phyloP scores from a whole-genome alignment of 2,329 filamentous ascomycete species.

The Hymenoscyphus occultus region DNA sequence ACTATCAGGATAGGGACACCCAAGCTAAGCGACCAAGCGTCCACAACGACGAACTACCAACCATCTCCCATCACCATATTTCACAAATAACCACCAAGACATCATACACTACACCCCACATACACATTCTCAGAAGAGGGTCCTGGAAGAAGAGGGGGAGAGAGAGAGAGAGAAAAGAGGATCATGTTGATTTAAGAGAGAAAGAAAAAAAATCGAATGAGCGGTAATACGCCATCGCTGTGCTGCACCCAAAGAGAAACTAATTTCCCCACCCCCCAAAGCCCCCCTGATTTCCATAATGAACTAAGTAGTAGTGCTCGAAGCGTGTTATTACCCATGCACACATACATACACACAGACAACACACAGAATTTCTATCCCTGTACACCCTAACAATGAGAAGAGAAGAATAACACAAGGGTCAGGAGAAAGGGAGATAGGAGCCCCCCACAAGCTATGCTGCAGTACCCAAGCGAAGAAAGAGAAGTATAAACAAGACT shows the following conservation, averaged over 20 bases:
- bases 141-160: neutral
- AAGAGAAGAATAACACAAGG: neutral
- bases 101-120: too few relatives aligned
- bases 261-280: constrained; percentile 11
- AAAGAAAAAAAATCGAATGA: constrained; percentile 23
- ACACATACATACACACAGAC: neutral
- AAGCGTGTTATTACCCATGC: neutral
- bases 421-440: neutral
- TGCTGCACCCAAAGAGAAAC: constrained; percentile 19
- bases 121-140: neutral
- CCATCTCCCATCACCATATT: too few relatives aligned
- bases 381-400: constrained; percentile 22
- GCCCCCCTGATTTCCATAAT: neutral
- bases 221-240: constrained; percentile 32
- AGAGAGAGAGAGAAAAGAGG: neutral
- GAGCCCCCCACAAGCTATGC: neutral
- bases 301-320: neutral
- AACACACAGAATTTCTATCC: constrained; percentile 8
- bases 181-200: neutral
- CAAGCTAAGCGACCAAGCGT: too few relatives aligned
- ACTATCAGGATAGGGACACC: too few relatives aligned
- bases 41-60: too few relatives aligned
- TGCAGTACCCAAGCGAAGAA: neutral
- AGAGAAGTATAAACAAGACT: constrained; percentile 12
- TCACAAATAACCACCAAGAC: too few relatives aligned